Conservation (phyloP, 1,139 yeast genomes). For the Debaryomyces subglobosus region DNA sequence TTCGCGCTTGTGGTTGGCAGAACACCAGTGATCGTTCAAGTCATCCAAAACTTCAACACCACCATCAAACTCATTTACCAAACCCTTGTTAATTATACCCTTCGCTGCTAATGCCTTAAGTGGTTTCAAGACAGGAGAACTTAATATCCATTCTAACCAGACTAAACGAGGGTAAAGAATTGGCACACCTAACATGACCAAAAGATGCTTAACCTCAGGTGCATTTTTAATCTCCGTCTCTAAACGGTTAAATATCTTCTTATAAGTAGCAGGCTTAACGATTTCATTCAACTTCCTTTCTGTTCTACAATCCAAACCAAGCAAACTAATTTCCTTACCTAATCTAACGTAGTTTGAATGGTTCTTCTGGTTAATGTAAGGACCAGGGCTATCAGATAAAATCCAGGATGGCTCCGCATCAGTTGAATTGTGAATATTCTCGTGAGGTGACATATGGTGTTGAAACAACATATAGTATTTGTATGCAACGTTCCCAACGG, state of each 20-base stretch:
- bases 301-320: slow-evolving; percentile 91
- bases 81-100: slow-evolving; percentile 66
- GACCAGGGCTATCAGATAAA: slow-evolving; percentile 55
- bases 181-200: slow-evolving; percentile 90
- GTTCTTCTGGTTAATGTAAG: slow-evolving; percentile 63
- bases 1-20: slow-evolving; percentile 77
- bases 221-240: slow-evolving; percentile 51
- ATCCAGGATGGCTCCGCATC: slow-evolving; percentile 61
- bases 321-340: slow-evolving; percentile 70
- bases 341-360: slow-evolving; percentile 72
- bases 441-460: slow-evolving; percentile 67
- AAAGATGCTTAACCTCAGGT: slow-evolving; percentile 68
- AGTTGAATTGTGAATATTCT: slow-evolving; percentile 28
- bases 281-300: slow-evolving; percentile 72
- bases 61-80: slow-evolving; percentile 90
- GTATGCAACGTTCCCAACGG: slow-evolving; percentile 78
- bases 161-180: slow-evolving; percentile 92
- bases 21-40: slow-evolving; percentile 96
- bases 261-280: slow-evolving; percentile 59
- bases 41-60: slow-evolving; percentile 89
- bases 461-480: slow-evolving; percentile 90
- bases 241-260: slow-evolving; percentile 61
- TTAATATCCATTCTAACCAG: slow-evolving; percentile 78
- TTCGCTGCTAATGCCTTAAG: slow-evolving; percentile 66
- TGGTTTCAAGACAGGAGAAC: slow-evolving; percentile 65